These are phyloP conservation scores for Allium sativum DNA, from an alignment of 106 monocot species.

Conservation along the genomic window DNA sequence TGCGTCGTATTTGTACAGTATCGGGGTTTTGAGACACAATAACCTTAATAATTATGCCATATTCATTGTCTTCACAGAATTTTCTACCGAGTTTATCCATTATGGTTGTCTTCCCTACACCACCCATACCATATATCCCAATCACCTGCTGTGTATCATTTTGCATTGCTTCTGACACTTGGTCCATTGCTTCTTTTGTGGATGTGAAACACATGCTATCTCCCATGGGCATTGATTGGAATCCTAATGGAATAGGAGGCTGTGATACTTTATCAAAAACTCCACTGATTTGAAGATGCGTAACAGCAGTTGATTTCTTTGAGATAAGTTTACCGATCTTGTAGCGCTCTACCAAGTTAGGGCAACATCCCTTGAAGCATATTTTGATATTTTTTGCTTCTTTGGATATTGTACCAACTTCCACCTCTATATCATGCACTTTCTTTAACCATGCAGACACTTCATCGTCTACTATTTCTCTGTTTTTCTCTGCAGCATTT, in stretches of 20 bases:
- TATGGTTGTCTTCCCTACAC: no score
- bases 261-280: neutral
- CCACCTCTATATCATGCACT: slow-evolving; percentile 4
- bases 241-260: neutral
- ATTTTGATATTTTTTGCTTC: slow-evolving; percentile 4
- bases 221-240: slow-evolving; percentile 10
- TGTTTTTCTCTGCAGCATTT: slow-evolving; percentile 3
- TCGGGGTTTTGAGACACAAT: slow-evolving; percentile 22
- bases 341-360: no score
- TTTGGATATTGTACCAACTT: neutral
- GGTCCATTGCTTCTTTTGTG: slow-evolving; percentile 3
- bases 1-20: slow-evolving; percentile 6
- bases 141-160: slow-evolving; percentile 13
- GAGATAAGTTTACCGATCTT: slow-evolving; percentile 9
- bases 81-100: no score
- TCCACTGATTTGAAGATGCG: slow-evolving; percentile 1
- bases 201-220: no score
- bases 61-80: slow-evolving; percentile 9
- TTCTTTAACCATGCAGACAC: slow-evolving; percentile 15
- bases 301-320: slow-evolving; percentile 1
- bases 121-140: slow-evolving; percentile 9
- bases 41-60: slow-evolving; percentile 17
- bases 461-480: slow-evolving; percentile 7
- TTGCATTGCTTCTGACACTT: slow-evolving; percentile 11
- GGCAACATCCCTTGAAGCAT: neutral